Evolutionary conservation across 345 rosid genomes (phyloP).

Genomic region (Citrus mangshanensis): DNA sequence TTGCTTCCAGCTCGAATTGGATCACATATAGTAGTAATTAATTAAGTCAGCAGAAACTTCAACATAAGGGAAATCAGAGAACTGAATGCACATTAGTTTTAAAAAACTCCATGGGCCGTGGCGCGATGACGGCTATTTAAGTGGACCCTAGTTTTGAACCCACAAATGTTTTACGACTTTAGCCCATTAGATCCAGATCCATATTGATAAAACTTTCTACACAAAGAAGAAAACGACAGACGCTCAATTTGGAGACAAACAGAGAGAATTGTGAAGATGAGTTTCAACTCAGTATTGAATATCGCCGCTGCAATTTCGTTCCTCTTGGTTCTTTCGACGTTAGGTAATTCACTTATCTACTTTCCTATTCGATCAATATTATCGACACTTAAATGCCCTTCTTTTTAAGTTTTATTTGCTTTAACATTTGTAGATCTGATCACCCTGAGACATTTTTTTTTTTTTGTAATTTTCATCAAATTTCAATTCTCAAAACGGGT

Average conservation of each 20-base stretch:
- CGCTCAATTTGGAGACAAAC: background rate
- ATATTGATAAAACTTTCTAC: background rate
- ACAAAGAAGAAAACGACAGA: background rate
- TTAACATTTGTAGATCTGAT: constrained; percentile 10
- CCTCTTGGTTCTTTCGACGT: constrained; percentile 27
- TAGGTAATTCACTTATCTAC: constrained; percentile 15
- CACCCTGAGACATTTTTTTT: no score
- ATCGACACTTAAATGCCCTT: background rate
- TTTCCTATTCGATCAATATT: background rate
- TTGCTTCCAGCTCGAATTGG: no score
- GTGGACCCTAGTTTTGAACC: background rate
- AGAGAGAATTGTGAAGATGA: constrained; percentile 17
- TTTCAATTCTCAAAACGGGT: background rate
- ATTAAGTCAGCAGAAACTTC: no score
- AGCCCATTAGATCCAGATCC: background rate
- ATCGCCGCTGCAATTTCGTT: constrained; percentile 25
- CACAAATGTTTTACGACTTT: background rate
- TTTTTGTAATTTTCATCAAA: background rate
- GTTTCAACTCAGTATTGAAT: constrained; percentile 26
- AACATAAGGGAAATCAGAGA: no score
- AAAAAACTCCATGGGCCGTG: background rate
- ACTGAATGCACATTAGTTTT: no score
- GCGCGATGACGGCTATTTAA: background rate
- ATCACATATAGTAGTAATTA: no score
- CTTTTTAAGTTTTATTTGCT: background rate